phyloP scores from a whole-genome alignment of 352 stramenopile species.

The Phytophthora litchii region DNA sequence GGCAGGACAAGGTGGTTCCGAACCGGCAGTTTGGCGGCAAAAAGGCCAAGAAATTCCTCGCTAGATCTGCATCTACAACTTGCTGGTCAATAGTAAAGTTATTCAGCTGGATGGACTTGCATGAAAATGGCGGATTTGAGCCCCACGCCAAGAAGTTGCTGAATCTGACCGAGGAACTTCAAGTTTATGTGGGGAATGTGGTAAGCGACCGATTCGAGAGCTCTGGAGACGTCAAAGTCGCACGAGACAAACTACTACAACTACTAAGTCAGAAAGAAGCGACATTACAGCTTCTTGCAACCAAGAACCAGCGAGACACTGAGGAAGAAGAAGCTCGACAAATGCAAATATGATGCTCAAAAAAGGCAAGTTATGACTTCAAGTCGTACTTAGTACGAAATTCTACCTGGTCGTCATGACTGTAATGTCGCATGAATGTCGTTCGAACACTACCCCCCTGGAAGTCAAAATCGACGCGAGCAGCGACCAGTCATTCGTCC shows the following conservation, averaged over 20 bases:
- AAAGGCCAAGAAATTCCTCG: constrained; percentile 43
- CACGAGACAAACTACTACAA: constrained; percentile 44
- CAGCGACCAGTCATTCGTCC: constrained; percentile 36
- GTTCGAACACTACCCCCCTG: constrained; percentile 2
- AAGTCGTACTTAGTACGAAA: constrained; percentile 5
- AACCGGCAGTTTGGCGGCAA: constrained; percentile 45
- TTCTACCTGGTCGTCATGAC: background rate
- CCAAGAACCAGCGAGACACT: constrained; percentile 47
- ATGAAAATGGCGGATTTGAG: constrained; percentile 57
- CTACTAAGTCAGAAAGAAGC: constrained; percentile 62
- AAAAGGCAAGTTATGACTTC: constrained; percentile 20
- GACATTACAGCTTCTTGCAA: constrained; percentile 64
- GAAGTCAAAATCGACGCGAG: constrained; percentile 20
- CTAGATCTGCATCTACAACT: constrained; percentile 23
- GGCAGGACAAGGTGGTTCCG: constrained; percentile 53
- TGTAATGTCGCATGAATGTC: constrained; percentile 32
- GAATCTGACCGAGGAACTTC: constrained; percentile 41
- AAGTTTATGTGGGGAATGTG: constrained; percentile 54
- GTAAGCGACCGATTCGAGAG: constrained; percentile 32
- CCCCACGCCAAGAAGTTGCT: constrained; percentile 53
- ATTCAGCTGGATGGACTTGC: constrained; percentile 62
- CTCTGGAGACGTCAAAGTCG: constrained; percentile 41
- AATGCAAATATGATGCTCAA: background rate
- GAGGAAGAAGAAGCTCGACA: constrained; percentile 32
- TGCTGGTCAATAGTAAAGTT: constrained; percentile 55